Evolutionary conservation across 164 flowering plant species (phyloP), one percentile per base, ranked within the genome.

Genomic region (Annona squamosa): DNA sequence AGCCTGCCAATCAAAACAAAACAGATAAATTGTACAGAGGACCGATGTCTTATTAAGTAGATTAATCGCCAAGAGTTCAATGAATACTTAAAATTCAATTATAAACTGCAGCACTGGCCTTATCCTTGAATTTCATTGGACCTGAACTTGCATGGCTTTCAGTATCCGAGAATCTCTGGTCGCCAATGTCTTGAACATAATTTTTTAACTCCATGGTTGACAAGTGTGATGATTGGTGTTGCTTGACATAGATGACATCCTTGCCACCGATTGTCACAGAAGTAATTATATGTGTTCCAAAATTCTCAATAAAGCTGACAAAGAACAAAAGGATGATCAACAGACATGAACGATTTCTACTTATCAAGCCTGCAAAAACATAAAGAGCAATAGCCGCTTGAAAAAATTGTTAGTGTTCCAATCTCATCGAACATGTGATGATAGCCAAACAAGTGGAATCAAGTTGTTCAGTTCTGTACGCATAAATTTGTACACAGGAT

Each of bases 201-300:
- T 79, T 86, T 80, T 92, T 88, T 5, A 92, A 83, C 78, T 89
- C 97, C 81, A 78, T 76, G 7, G 86, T 75, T 5, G 94, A 84
- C 74, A 88, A 79, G 72, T 86, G 84, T 44, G 98, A 92, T 46
- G 88, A 81, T 6, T 77, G 80, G 69, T 91, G 96, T 78, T 92
- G 97, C 75, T 86, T 91, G 48, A 89, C 85, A 62, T 86, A 92
- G 70, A 92, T 84, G 57, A 88, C 90, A 78, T 92, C 98, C 82
- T 85, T 89, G 45, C 98, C 96, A 13, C 98, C 98, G 74, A 91
- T 84, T 52, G 92, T 88, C n/a, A 88, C 85, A 37, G 96, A 89
- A 46, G 86, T 86, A 65, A 90, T 84, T 57, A 92, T 82, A 86
- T 92, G 98, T 3, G 98, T 92, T 72, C 97, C 97, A 84, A 84